A percentile compares a stretch with the other conserved stretches of the same genome.
phyloP scores from a whole-genome alignment of 1,139 yeast species.

The Yamadazyma diddensiae region DNA sequence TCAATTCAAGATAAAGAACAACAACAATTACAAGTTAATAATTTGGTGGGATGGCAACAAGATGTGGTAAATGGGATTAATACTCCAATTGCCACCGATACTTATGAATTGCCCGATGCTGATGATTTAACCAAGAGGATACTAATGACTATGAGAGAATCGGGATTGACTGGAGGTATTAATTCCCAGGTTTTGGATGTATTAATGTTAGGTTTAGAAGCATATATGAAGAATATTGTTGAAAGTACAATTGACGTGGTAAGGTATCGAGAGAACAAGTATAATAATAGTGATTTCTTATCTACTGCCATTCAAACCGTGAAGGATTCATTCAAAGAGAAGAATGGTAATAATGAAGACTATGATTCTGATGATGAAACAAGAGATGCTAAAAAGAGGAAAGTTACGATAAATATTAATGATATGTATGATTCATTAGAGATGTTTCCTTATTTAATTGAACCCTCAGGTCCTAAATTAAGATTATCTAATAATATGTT shows the following conservation, averaged over 20 bases:
- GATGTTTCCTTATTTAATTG: slow-evolving; percentile 64
- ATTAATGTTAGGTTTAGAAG: slow-evolving; percentile 74
- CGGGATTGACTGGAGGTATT: slow-evolving; percentile 84
- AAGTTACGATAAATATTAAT: slow-evolving; percentile 54
- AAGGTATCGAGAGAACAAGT: slow-evolving; percentile 54
- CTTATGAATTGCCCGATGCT: slow-evolving; percentile 78
- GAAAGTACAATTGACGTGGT: slow-evolving; percentile 76
- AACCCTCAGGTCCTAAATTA: slow-evolving; percentile 61
- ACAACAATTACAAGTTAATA: slow-evolving; percentile 49
- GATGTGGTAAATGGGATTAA: slow-evolving; percentile 90
- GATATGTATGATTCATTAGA: slow-evolving; percentile 64
- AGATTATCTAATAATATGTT: slow-evolving; percentile 52
- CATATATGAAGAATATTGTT: slow-evolving; percentile 69
- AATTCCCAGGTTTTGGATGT: slow-evolving; percentile 73
- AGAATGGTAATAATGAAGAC: slow-evolving; percentile 6
- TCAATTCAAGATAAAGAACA: slow-evolving; percentile 60
- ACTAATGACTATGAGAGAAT: slow-evolving; percentile 83
- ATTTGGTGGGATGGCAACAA: slow-evolving; percentile 84
- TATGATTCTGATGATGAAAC: slow-evolving; percentile 18
- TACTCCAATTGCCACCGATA: slow-evolving; percentile 76
- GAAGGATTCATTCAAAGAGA: slow-evolving; percentile 13
- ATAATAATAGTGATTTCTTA: slow-evolving; percentile 43
- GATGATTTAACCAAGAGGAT: slow-evolving; percentile 68
- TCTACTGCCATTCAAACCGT: slow-evolving; percentile 20
- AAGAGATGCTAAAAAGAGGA: slow-evolving; percentile 22